Evolutionary conservation across 768 basidiomycete species (phyloP).

Genomic region (Ramaria sp.): DNA sequence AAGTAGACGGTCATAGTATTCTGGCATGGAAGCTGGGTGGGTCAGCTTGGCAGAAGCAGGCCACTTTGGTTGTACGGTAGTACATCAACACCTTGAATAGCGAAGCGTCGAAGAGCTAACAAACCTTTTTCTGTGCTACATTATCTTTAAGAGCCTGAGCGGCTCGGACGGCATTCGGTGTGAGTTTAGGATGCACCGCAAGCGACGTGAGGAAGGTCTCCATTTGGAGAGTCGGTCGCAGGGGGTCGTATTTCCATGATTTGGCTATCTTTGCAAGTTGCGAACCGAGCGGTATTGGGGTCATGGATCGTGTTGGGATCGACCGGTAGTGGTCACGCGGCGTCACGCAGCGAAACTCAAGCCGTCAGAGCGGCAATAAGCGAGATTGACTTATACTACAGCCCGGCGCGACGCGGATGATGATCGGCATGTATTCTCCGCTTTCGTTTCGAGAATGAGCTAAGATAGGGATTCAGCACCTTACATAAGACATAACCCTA

Average conservation of each 20-base stretch:
- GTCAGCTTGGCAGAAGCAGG: slow-evolving; percentile 52
- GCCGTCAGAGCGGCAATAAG: too few species aligned
- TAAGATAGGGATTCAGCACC: too few species aligned
- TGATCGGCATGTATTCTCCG: too few species aligned
- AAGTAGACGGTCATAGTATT: slow-evolving; percentile 61
- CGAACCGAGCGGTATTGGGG: background rate
- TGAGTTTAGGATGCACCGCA: slow-evolving; percentile 58
- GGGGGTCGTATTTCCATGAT: slow-evolving; percentile 61
- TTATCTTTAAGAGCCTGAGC: slow-evolving; percentile 45
- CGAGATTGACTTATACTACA: too few species aligned
- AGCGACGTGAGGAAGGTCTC: slow-evolving; percentile 53
- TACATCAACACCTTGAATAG: too few species aligned
- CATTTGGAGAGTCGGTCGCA: slow-evolving; percentile 69
- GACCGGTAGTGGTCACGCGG: too few species aligned
- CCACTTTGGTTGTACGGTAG: slow-evolving; percentile 40
- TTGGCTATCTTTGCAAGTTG: slow-evolving; percentile 31
- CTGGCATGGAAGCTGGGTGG: slow-evolving; percentile 59
- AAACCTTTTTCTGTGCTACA: slow-evolving; percentile 47
- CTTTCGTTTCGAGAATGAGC: too few species aligned
- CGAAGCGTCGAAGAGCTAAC: slow-evolving; percentile 2
- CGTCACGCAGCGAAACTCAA: too few species aligned
- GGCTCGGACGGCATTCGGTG: slow-evolving; percentile 48
- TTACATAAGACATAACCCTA: too few species aligned
- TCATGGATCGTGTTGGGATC: background rate
- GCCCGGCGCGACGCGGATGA: too few species aligned